Conservation (phyloP, 768 basidiomycete species). For the Tulasnella sp. region DNA sequence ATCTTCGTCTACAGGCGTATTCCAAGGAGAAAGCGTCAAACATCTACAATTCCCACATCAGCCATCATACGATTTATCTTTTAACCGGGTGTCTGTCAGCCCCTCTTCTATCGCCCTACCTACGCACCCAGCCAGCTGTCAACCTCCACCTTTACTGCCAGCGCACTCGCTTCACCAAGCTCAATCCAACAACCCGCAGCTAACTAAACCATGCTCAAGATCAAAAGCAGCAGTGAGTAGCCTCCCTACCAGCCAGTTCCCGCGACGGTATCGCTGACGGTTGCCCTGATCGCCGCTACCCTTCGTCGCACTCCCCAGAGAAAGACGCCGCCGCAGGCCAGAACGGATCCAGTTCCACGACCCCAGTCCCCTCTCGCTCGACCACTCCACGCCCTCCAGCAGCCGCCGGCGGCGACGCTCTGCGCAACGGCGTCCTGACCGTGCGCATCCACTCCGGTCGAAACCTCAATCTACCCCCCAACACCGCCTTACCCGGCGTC, state of each 20-base stretch:
- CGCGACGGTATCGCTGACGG: no score
- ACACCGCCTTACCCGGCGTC: conserved; percentile 73
- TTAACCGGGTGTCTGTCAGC: not conserved
- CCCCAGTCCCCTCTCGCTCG: conserved; percentile 78
- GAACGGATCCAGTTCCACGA: conserved; percentile 67
- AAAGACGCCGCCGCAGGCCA: conserved; percentile 70
- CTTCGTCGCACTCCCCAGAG: conserved; percentile 11
- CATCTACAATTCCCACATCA: conserved; percentile 2
- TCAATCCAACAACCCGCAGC: not conserved
- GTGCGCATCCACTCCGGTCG: conserved; percentile 96
- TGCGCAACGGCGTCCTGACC: conserved; percentile 82
- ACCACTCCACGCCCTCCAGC: conserved; percentile 57
- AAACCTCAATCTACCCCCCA: conserved; percentile 74
- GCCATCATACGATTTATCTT: not conserved
- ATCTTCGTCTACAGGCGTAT: not conserved
- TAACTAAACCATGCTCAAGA: not conserved
- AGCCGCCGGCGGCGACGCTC: conserved; percentile 19
- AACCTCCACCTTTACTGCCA: not conserved
- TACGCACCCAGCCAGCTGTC: not conserved
- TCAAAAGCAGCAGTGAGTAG: not conserved
- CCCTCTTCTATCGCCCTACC: not conserved
- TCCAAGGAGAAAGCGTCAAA: not conserved
- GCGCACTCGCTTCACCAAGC: not conserved
- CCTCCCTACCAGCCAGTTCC: not conserved
- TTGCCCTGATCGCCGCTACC: not conserved